Percentiles rank a stretch among this genome's conserved stretches.
Conservation (phyloP, 768 basidiomycete species). For the Xanthoconium purpureum region DNA sequence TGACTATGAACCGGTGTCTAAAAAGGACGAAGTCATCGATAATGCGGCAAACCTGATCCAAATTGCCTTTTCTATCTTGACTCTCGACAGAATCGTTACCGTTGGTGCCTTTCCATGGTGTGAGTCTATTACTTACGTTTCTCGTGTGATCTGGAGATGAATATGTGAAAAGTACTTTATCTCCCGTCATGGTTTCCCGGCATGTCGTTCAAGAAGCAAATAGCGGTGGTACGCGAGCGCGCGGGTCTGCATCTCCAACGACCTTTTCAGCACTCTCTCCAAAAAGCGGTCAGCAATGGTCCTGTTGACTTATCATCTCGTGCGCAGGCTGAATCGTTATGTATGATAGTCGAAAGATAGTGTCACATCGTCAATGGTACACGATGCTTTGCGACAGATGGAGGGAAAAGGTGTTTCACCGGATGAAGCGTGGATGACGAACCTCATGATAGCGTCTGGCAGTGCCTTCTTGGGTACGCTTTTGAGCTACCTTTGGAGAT, state of each 20-base stretch:
- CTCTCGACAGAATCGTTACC: not conserved
- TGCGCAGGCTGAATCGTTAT: not conserved
- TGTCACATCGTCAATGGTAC: no score
- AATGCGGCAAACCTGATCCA: not conserved
- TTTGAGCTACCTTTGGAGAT: not conserved
- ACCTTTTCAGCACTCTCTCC: not conserved
- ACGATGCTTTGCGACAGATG: not conserved
- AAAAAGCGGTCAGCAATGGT: not conserved
- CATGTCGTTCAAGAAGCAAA: not conserved
- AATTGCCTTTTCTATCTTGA: not conserved
- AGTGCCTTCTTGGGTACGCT: not conserved
- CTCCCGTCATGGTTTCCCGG: not conserved
- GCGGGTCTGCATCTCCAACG: not conserved
- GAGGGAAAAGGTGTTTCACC: not conserved
- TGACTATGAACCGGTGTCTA: not conserved
- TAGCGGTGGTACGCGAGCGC: not conserved
- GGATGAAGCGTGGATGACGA: not conserved
- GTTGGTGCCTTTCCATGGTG: not conserved
- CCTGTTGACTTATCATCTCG: no score
- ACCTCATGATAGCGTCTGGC: not conserved
- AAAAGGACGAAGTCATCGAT: not conserved
- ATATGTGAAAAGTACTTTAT: not conserved
- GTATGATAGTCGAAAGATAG: not conserved
- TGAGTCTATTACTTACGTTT: not conserved
- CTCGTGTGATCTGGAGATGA: not conserved